Evolutionary conservation across 495 filamentous ascomycete genomes (phyloP).

Genomic region (Cercophora samala): DNA sequence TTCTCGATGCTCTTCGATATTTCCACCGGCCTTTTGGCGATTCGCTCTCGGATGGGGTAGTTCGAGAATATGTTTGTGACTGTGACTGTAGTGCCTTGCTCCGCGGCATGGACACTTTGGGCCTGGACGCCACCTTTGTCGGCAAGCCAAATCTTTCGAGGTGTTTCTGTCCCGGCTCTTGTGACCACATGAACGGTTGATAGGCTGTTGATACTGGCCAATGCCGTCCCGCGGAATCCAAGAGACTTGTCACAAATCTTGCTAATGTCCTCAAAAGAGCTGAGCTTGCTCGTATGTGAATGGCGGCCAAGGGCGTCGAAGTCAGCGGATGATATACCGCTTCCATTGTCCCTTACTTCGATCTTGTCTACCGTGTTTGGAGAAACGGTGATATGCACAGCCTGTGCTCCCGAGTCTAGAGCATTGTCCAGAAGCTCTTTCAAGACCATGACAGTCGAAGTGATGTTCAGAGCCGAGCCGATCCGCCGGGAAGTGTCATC

Average conservation of each 20-base stretch:
- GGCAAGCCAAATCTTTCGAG: neutral
- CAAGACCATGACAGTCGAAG: neutral
- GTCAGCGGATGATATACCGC: conserved; percentile 72
- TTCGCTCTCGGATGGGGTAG: conserved; percentile 59
- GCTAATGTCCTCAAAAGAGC: conserved; percentile 50
- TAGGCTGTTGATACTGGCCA: neutral
- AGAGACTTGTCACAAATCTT: neutral
- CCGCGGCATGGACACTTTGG: neutral
- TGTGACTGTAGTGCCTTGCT: neutral
- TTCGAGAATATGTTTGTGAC: conserved; percentile 31
- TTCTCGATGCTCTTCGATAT: neutral
- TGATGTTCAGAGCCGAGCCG: neutral
- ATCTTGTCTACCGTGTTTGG: conserved; percentile 76
- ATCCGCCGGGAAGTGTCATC: neutral
- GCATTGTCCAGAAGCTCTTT: neutral
- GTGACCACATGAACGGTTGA: neutral
- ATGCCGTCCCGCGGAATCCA: neutral
- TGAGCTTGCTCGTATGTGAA: conserved; percentile 84
- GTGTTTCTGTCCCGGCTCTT: neutral
- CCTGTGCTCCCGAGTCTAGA: conserved; percentile 18
- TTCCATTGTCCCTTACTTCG: conserved; percentile 86
- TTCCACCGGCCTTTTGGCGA: neutral
- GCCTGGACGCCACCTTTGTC: neutral
- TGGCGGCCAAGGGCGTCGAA: conserved; percentile 63
- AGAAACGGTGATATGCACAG: conserved; percentile 69